Percentiles rank a stretch among this genome's conserved stretches.
These are phyloP conservation scores for Arctostaphylos glauca DNA, from an alignment of 148 eudicot species.

Conservation along the genomic window DNA sequence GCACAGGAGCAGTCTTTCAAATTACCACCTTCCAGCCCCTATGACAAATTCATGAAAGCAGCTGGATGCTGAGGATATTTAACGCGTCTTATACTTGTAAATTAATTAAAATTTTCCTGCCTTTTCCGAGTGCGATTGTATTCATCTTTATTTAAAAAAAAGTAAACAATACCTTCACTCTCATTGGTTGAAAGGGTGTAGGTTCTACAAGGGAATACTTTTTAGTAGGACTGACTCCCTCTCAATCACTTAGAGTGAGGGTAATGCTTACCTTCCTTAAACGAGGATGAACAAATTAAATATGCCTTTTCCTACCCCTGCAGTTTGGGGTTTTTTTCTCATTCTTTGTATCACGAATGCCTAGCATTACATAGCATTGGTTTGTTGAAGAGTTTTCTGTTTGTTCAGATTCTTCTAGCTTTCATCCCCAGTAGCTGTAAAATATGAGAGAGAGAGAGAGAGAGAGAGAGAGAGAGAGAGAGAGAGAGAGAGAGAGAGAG, in stretches of 20 bases:
- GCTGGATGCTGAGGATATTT: slow-evolving; percentile 64
- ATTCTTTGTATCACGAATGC: slow-evolving; percentile 10
- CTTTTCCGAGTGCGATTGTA: neutral
- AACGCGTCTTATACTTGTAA: neutral
- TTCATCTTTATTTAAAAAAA: too few relatives aligned
- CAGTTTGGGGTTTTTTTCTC: slow-evolving; percentile 6
- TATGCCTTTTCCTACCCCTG: neutral
- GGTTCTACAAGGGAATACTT: too few relatives aligned
- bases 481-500: too few relatives aligned
- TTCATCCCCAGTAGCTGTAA: neutral
- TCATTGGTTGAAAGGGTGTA: too few relatives aligned
- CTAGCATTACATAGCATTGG: neutral
- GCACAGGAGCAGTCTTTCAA: slow-evolving; percentile 59
- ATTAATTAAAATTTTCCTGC: neutral
- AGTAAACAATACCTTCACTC: too few relatives aligned
- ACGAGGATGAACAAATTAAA: too few relatives aligned
- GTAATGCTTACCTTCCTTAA: too few relatives aligned
- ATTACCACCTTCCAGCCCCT: slow-evolving; percentile 88
- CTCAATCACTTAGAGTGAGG: too few relatives aligned
- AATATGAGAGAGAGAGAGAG: neutral
- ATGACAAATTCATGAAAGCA: slow-evolving; percentile 82
- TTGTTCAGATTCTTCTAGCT: slow-evolving; percentile 12
- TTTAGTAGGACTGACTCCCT: too few relatives aligned
- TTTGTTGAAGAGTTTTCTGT: neutral
- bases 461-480: neutral